Evolutionary conservation across 2,329 filamentous ascomycete genomes (phyloP), one percentile per base, ranked within the genome.

Genomic region (Lachnellula subtilissima): DNA sequence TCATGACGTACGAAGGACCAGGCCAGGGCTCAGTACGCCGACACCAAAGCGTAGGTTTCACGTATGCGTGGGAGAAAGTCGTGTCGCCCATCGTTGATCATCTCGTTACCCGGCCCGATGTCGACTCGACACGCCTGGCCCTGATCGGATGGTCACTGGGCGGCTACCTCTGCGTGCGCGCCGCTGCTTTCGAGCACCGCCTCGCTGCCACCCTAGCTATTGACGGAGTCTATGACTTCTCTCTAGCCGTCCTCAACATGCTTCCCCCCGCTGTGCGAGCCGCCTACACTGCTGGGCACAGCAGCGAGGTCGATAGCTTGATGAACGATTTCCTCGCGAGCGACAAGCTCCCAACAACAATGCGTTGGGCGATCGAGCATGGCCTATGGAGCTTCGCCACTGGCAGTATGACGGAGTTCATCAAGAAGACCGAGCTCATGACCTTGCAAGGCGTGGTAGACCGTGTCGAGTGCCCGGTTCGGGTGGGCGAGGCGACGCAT

Each of bases 1-100:
- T 70, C 28, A 68, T 78, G 9, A 72, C 72, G 0, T 79, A 75
- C 57, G 76, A 79, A 45, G 77, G 76, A 0, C 76, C 76, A 0
- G 76, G 76, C 0, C 76, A 78, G 59, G 68, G 70, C 3, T 72
- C 67, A 0, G 71, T 75, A 2, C 71, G 73, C 11, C 71, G 76
- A 1, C 54, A 72, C 0, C 73, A 79, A 37, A 62, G 67, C 2
- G 45, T 76, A 1, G 74, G 73, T 2, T 78, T 78, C 60, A 75
- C 76, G n/a, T 69, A 68, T 0, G 68, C 76, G 23, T 78, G 75
- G 75, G 73, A 76, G 61, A 64, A 56, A 6, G 75, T 73, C 0
- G 65, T 74, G 4, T 71, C 67, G 0, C 74, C 74, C 0, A 63
- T 77, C 1, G 63, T 78, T 0, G 74, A 78, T 63, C 72, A 72